Conservation (phyloP, 2,329 filamentous ascomycete species). For the Neofusicoccum parvum region DNA sequence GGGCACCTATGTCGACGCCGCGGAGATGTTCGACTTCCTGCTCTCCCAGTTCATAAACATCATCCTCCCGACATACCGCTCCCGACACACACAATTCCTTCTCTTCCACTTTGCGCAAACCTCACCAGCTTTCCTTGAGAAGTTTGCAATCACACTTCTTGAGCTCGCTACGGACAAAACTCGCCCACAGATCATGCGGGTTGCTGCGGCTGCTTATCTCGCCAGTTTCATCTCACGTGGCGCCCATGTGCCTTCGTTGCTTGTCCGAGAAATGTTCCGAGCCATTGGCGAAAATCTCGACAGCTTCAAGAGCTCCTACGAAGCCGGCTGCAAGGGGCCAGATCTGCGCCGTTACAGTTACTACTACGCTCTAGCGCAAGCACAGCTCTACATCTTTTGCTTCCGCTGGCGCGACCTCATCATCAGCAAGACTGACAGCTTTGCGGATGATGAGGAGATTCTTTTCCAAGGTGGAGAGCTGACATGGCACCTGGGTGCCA, state of each 20-base stretch:
- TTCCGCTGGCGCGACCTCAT: conserved; percentile 96
- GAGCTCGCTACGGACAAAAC: conserved; percentile 70
- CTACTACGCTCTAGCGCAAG: conserved; percentile 88
- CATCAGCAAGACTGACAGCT: conserved; percentile 54
- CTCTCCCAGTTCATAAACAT: conserved; percentile 84
- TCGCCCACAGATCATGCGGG: conserved; percentile 68
- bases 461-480: conserved; percentile 72
- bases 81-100: conserved; percentile 91
- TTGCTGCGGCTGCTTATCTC: conserved; percentile 87
- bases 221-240: conserved; percentile 93
- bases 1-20: conserved; percentile 65
- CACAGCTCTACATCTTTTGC: conserved; percentile 92
- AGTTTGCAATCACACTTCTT: conserved; percentile 78
- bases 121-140: conserved; percentile 75
- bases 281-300: conserved; percentile 79
- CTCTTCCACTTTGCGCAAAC: conserved; percentile 93
- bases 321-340: conserved; percentile 75
- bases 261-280: conserved; percentile 81
- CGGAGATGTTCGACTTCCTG: conserved; percentile 75
- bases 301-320: conserved; percentile 70
- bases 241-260: conserved; percentile 72
- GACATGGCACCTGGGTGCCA: conserved; percentile 73
- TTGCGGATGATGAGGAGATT: conserved; percentile 52
- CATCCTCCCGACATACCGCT: conserved; percentile 88
- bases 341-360: conserved; percentile 81